Conservation (phyloP, 2,329 filamentous ascomycete genomes). For the Aschersonia sp. region DNA sequence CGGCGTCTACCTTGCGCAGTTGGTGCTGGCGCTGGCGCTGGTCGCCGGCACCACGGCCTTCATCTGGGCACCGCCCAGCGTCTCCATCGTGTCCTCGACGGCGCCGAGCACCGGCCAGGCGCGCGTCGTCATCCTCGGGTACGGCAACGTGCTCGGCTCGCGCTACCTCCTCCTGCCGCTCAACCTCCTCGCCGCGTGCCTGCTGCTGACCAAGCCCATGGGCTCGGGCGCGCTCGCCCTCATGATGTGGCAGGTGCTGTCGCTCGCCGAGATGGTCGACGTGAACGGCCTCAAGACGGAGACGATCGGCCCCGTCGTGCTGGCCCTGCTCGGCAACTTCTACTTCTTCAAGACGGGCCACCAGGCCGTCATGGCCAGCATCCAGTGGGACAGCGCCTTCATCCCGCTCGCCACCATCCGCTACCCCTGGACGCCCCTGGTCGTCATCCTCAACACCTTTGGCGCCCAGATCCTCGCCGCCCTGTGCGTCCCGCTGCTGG, state of each 20-base stretch:
- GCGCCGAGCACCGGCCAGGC: constrained; percentile 25
- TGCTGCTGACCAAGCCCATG: constrained; percentile 87
- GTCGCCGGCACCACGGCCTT: constrained; percentile 77
- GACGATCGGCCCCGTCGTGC: constrained; percentile 68
- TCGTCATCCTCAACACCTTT: constrained; percentile 76
- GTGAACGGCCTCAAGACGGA: constrained; percentile 46
- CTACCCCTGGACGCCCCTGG: constrained; percentile 79
- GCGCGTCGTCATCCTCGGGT: constrained; percentile 70
- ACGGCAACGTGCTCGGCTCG: constrained; percentile 83
- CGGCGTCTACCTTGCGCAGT: constrained; percentile 66
- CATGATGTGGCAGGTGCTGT: constrained; percentile 78
- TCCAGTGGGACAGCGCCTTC: constrained; percentile 95
- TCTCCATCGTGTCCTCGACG: constrained; percentile 48
- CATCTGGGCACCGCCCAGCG: constrained; percentile 70
- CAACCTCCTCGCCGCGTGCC: constrained; percentile 62
- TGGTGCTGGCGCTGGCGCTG: constrained; percentile 64
- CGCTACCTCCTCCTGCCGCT: constrained; percentile 75
- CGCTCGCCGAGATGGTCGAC: constrained; percentile 52
- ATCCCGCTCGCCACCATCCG: constrained; percentile 69
- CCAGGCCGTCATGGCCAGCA: constrained; percentile 71
- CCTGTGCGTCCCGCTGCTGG: constrained; percentile 63
- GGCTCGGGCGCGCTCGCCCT: constrained; percentile 72
- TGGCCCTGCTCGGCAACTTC: constrained; percentile 81
- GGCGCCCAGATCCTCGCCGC: constrained; percentile 77
- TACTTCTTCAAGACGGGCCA: constrained; percentile 98